A percentile compares a stretch with the other conserved stretches of the same genome.
Conservation (phyloP, 2,329 filamentous ascomycete genomes). For the Fusarium devonianum region DNA sequence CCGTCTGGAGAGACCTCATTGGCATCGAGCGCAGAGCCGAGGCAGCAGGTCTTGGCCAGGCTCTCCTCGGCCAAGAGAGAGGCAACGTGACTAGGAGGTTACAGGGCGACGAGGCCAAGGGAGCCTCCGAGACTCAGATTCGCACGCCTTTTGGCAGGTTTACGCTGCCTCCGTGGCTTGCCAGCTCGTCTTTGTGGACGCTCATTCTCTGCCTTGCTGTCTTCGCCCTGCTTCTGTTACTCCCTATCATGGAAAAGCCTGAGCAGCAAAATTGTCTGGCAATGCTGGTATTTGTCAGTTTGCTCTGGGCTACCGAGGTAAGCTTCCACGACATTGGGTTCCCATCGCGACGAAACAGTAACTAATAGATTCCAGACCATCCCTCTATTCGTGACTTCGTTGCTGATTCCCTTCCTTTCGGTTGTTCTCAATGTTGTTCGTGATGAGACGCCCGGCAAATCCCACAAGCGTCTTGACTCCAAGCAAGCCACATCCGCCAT, state of each 20-base stretch:
- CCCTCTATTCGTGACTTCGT: conserved; percentile 93
- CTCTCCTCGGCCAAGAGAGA: conserved; percentile 78
- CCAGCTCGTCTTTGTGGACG: conserved; percentile 81
- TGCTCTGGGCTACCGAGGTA: conserved; percentile 96
- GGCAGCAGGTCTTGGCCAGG: conserved; percentile 88
- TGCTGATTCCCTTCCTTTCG: conserved; percentile 91
- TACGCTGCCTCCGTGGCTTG: conserved; percentile 79
- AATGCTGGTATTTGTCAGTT: conserved; percentile 89
- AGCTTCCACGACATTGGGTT: conserved; percentile 32
- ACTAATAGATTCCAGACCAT: conserved; percentile 69
- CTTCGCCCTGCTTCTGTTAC: conserved; percentile 75
- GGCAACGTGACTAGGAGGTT: conserved; percentile 73
- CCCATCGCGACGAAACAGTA: neutral
- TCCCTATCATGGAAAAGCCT: conserved; percentile 83
- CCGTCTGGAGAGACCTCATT: conserved; percentile 98
- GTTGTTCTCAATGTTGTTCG: conserved; percentile 87
- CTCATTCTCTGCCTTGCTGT: conserved; percentile 74
- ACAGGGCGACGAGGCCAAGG: conserved; percentile 82
- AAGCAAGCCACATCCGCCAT: conserved; percentile 84
- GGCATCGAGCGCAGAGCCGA: conserved; percentile 95
- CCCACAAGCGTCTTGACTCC: conserved; percentile 74
- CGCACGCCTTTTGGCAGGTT: conserved; percentile 81
- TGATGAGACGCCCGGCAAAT: conserved; percentile 65
- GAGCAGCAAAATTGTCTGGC: conserved; percentile 98
- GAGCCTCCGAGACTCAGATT: conserved; percentile 70